phyloP scores from a whole-genome alignment of 768 basidiomycete species.

The Tylopilus plumbeoviolaceoides region DNA sequence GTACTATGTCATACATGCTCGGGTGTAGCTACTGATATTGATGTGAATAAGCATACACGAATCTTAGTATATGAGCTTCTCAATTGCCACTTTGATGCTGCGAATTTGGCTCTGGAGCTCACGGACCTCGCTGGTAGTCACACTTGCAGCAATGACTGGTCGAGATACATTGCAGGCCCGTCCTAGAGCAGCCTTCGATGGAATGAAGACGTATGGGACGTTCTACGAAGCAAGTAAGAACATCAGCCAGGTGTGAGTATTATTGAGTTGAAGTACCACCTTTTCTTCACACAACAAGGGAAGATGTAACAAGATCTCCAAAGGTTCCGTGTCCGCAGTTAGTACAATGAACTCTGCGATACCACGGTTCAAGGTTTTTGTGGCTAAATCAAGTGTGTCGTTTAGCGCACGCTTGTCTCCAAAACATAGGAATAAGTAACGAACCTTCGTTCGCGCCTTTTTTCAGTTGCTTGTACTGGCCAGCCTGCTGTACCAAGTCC shows the following conservation, averaged over 20 bases:
- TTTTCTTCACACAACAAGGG: slow-evolving; percentile 99
- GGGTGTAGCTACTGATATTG: slow-evolving; percentile 7
- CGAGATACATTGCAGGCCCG: slow-evolving; percentile 94
- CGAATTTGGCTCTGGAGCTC: slow-evolving; percentile 88
- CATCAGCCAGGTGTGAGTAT: background rate
- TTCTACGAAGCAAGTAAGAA: slow-evolving; percentile 47
- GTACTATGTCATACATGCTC: slow-evolving; percentile 7
- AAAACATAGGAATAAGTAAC: slow-evolving; percentile 15
- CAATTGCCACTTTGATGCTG: slow-evolving; percentile 78
- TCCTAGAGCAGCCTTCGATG: slow-evolving; percentile 92
- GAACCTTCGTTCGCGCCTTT: slow-evolving; percentile 98
- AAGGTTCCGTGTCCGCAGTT: slow-evolving; percentile 94
- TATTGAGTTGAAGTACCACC: slow-evolving; percentile 35
- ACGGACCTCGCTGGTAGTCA: slow-evolving; percentile 93
- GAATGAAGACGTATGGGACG: slow-evolving; percentile 94
- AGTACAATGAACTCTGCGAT: slow-evolving; percentile 97
- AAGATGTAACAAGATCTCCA: slow-evolving; percentile 96
- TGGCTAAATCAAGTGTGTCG: slow-evolving; percentile 50
- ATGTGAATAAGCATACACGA: slow-evolving; percentile 1
- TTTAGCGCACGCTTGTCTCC: slow-evolving; percentile 7
- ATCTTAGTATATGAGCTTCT: slow-evolving; percentile 53
- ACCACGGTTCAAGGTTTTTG: slow-evolving; percentile 97
- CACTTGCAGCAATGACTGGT: slow-evolving; percentile 91
- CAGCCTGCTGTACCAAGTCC: slow-evolving; percentile 91
- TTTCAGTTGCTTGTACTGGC: slow-evolving; percentile 97